Evolutionary conservation across 116 monocot species (phyloP).

Genomic region (Posidonia oceanica): DNA sequence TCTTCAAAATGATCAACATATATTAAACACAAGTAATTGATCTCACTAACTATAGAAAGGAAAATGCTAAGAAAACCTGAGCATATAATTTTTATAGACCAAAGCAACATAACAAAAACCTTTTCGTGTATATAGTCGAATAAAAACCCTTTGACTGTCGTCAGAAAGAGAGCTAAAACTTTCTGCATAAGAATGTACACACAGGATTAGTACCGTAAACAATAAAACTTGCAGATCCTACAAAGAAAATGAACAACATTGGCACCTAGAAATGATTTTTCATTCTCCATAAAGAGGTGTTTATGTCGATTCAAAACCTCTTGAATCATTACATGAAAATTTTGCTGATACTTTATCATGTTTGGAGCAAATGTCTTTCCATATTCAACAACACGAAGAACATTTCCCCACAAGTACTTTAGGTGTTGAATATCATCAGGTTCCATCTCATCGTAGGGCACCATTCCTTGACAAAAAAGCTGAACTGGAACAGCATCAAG

Average conservation of each 20-base stretch:
- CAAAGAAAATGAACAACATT: slow-evolving; percentile 4
- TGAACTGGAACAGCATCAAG: slow-evolving; percentile 51
- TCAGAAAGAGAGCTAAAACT: slow-evolving; percentile 49
- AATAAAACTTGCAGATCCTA: not conserved
- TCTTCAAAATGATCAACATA: not conserved
- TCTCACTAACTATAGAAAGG: not conserved
- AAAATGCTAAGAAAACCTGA: not conserved
- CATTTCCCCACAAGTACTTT: slow-evolving; percentile 44
- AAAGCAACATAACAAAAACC: slow-evolving; percentile 26
- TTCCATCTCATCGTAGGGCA: slow-evolving; percentile 10
- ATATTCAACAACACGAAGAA: slow-evolving; percentile 22
- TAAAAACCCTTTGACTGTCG: slow-evolving; percentile 76
- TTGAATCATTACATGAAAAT: slow-evolving; percentile 69
- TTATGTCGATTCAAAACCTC: slow-evolving; percentile 53
- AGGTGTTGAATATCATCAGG: slow-evolving; percentile 16
- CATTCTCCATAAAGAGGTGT: slow-evolving; percentile 52
- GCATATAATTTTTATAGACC: not conserved
- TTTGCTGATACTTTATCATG: slow-evolving; percentile 52
- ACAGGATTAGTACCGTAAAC: slow-evolving; percentile 1
- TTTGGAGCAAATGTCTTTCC: slow-evolving; percentile 22
- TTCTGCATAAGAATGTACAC: slow-evolving; percentile 18
- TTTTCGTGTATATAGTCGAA: slow-evolving; percentile 85
- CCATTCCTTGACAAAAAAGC: slow-evolving; percentile 31
- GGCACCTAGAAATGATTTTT: slow-evolving; percentile 70
- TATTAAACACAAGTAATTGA: not conserved